Evolutionary conservation across 805 yeast species (phyloP).

Genomic region (Lipomyces orientalis): DNA sequence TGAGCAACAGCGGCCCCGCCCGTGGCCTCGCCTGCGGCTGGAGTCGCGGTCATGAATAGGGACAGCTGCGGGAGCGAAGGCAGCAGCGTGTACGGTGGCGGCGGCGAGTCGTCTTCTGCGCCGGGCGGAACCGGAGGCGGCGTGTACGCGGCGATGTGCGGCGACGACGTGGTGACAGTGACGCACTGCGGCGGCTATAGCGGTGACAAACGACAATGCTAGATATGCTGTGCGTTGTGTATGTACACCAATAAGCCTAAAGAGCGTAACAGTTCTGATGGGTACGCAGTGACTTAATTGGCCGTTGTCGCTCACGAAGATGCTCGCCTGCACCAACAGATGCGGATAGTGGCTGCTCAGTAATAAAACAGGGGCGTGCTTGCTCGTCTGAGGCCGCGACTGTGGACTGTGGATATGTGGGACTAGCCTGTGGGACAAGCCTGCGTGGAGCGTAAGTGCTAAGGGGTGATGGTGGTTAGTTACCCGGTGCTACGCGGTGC

Average conservation of each 20-base stretch:
- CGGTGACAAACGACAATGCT: neutral
- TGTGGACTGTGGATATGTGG: too few relatives aligned
- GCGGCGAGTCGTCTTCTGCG: conserved; percentile 27
- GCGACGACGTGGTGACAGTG: conserved; percentile 4
- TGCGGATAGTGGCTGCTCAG: neutral
- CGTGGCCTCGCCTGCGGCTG: conserved; percentile 23
- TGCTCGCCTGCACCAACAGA: neutral
- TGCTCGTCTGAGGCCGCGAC: neutral
- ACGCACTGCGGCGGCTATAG: neutral
- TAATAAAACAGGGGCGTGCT: neutral
- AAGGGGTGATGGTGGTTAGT: neutral
- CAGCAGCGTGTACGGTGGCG: conserved; percentile 31
- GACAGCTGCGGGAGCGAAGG: conserved; percentile 26
- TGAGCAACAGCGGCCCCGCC: conserved; percentile 16
- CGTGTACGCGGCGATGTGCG: conserved; percentile 6
- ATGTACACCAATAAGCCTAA: neutral
- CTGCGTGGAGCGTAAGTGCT: too few relatives aligned
- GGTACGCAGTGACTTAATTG: neutral
- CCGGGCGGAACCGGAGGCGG: conserved; percentile 16
- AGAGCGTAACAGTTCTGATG: neutral
- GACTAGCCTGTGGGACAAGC: too few relatives aligned
- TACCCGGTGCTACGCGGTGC: neutral
- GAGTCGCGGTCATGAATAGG: conserved; percentile 9
- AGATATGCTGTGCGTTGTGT: neutral
- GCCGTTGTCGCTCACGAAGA: neutral